Evolutionary conservation across 176 grass and related monocot genomes (phyloP).

Genomic region (Alloteropsis semialata): DNA sequence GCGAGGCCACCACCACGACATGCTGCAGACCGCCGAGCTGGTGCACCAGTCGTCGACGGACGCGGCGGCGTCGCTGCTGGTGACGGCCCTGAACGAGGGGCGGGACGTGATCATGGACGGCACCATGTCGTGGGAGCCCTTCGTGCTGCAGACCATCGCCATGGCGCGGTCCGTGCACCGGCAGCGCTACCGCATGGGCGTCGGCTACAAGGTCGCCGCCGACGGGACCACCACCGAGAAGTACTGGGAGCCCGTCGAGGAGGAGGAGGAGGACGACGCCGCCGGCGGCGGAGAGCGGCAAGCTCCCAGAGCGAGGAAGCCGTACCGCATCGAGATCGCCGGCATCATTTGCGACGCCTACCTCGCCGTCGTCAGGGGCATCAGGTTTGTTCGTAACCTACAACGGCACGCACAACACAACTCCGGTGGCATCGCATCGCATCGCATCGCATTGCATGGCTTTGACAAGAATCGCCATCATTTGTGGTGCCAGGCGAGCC

Average conservation of each 20-base stretch:
- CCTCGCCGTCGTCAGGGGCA: constrained; percentile 84
- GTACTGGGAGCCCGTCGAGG: constrained; percentile 77
- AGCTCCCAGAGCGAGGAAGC: constrained; percentile 29
- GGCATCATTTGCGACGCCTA: constrained; percentile 89
- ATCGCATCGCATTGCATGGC: too few relatives aligned
- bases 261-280: not conserved
- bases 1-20: constrained; percentile 82
- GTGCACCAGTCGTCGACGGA: constrained; percentile 93
- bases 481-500: constrained; percentile 44
- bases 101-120: constrained; percentile 97
- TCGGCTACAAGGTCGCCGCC: constrained; percentile 71
- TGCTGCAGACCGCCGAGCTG: constrained; percentile 88
- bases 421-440: too few relatives aligned
- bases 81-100: constrained; percentile 94
- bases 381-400: constrained; percentile 67
- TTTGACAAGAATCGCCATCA: too few relatives aligned
- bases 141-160: constrained; percentile 78
- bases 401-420: too few relatives aligned
- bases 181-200: constrained; percentile 83
- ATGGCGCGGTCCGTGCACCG: constrained; percentile 84
- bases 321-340: constrained; percentile 86
- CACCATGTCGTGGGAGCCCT: constrained; percentile 94
- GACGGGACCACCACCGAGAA: constrained; percentile 71
- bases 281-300: too few relatives aligned
- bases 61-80: constrained; percentile 91